Conservation (phyloP, 768 basidiomycete genomes). For the Xerocomellus chrysenteron region DNA sequence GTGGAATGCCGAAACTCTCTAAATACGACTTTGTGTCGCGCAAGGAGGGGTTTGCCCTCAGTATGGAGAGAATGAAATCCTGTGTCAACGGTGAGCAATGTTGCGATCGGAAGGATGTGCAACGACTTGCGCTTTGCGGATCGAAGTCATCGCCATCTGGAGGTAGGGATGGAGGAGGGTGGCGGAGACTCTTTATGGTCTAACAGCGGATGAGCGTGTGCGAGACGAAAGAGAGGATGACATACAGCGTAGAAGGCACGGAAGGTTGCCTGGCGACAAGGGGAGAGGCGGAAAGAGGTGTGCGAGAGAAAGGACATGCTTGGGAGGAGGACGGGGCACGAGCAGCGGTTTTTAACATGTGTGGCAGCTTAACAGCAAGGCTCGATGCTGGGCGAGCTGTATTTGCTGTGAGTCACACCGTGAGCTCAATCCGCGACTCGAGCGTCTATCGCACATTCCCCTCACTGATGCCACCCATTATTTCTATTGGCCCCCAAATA, state of each 20-base stretch:
- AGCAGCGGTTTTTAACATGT: slow-evolving; percentile 24
- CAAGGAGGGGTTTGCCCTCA: slow-evolving; percentile 88
- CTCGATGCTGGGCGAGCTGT: slow-evolving; percentile 19
- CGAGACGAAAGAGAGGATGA: background rate
- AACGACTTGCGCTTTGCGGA: slow-evolving; percentile 47
- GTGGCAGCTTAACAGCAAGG: slow-evolving; percentile 12
- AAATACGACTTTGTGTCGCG: slow-evolving; percentile 91
- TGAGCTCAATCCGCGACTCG: slow-evolving; percentile 28
- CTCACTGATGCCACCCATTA: background rate
- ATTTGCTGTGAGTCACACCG: slow-evolving; percentile 20
- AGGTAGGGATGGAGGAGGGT: slow-evolving; percentile 5
- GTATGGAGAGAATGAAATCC: slow-evolving; percentile 96
- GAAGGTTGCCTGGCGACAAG: slow-evolving; percentile 41
- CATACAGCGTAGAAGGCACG: slow-evolving; percentile 59
- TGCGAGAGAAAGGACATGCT: slow-evolving; percentile 25
- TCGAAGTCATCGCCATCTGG: slow-evolving; percentile 27
- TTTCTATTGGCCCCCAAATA: background rate
- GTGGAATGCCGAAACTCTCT: slow-evolving; percentile 81
- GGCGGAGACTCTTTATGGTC: slow-evolving; percentile 34
- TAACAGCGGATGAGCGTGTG: slow-evolving; percentile 24
- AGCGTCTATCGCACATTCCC: slow-evolving; percentile 19
- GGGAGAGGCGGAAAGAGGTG: slow-evolving; percentile 23
- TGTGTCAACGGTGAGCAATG: slow-evolving; percentile 34
- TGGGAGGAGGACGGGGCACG: background rate
- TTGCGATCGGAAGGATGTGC: background rate